phyloP scores from a whole-genome alignment of 176 grass and related monocot species.

The Canna indica region DNA sequence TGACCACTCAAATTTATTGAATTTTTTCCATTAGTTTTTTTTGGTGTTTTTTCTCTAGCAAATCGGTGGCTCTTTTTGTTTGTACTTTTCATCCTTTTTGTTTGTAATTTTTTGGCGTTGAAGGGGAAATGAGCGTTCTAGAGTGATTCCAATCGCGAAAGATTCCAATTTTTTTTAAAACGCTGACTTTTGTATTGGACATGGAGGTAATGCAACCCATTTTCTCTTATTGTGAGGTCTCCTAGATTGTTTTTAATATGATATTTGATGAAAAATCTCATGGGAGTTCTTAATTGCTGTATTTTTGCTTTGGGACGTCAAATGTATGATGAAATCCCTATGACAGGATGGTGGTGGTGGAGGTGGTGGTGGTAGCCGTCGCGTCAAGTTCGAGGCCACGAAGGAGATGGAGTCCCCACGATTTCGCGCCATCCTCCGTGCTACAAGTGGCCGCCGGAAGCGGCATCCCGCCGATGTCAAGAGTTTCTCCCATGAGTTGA shows the following conservation, averaged over 20 bases:
- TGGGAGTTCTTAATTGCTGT: not conserved
- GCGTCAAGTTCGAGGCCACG: constrained; percentile 28
- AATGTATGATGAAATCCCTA: constrained; percentile 13
- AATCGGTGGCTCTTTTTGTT: not conserved
- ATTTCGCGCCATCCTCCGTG: constrained; percentile 78
- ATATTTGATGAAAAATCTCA: not conserved
- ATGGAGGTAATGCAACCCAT: constrained; percentile 8
- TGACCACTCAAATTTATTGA: not conserved
- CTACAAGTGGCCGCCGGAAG: constrained; percentile 77
- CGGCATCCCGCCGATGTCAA: constrained; percentile 50
- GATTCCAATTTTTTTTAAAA: not conserved
- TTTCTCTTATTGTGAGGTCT: not conserved
- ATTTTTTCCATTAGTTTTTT: not conserved
- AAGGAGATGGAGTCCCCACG: constrained; percentile 82
- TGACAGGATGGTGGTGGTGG: not conserved
- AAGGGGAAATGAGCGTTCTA: not conserved
- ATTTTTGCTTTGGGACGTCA: not conserved
- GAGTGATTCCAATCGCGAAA: not conserved
- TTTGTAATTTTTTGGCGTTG: not conserved
- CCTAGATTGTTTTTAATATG: not conserved
- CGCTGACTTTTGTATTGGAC: not conserved
- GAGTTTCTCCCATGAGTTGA: constrained; percentile 92
- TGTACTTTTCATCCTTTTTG: not conserved
- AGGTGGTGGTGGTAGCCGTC: not conserved
- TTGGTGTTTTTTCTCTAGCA: not conserved